Conservation (phyloP, 2,329 filamentous ascomycete genomes). For the Lojkania enalia region DNA sequence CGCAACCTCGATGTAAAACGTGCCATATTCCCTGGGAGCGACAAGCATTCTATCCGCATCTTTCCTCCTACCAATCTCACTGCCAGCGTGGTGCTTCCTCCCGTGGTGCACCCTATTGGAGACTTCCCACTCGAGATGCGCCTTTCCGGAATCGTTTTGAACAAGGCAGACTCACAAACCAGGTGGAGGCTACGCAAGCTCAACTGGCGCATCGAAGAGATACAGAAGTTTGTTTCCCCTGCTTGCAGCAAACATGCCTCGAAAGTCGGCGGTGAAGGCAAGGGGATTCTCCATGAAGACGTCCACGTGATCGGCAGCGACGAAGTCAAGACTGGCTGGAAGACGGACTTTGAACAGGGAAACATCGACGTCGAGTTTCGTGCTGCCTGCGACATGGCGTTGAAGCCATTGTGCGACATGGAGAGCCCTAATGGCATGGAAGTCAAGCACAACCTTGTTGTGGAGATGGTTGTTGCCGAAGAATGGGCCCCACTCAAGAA, state of each 20-base stretch:
- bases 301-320: conserved; percentile 77
- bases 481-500: conserved; percentile 75
- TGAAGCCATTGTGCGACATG: conserved; percentile 76
- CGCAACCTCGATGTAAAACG: conserved; percentile 75
- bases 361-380: conserved; percentile 82
- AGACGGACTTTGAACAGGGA: conserved; percentile 73
- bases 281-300: conserved; percentile 74
- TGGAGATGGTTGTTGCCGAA: conserved; percentile 93
- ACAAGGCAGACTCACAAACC: conserved; percentile 68
- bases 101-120: conserved; percentile 84
- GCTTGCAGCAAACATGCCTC: conserved; percentile 76
- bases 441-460: conserved; percentile 80
- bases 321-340: conserved; percentile 87
- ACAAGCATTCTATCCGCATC: conserved; percentile 88
- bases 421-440: conserved; percentile 74
- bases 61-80: conserved; percentile 96
- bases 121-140: conserved; percentile 78
- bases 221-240: conserved; percentile 74
- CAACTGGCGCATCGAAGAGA: conserved; percentile 92
- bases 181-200: conserved; percentile 91
- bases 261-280: conserved; percentile 66
- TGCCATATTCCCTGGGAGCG: conserved; percentile 74
- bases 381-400: conserved; percentile 62
- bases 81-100: conserved; percentile 77
- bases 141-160: conserved; percentile 80